Evolutionary conservation across 257 asterid species (phyloP).

Genomic region (Oldenlandia corymbosa): DNA sequence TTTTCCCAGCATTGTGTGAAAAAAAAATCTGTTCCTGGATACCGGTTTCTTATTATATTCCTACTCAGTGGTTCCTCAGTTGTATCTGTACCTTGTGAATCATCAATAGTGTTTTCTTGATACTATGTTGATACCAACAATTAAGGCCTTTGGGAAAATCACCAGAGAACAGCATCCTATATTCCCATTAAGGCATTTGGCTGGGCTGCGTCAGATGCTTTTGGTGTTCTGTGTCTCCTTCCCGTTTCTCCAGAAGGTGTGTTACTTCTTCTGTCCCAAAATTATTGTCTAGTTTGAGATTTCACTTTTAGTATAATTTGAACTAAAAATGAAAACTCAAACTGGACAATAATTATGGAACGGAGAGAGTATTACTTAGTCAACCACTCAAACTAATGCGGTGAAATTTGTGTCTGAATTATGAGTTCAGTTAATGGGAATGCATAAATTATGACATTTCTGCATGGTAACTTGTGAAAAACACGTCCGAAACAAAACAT

Average conservation of each 20-base stretch:
- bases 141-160: constrained; percentile 7
- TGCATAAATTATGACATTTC: not conserved
- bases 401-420: too few relatives aligned
- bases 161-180: constrained; percentile 7
- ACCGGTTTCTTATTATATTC: not conserved
- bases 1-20: not conserved
- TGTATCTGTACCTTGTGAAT: not conserved
- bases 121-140: not conserved
- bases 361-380: too few relatives aligned
- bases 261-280: not conserved
- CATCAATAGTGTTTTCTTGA: not conserved
- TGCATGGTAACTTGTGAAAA: constrained; percentile 32
- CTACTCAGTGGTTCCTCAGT: not conserved
- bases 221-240: constrained; percentile 19
- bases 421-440: not conserved
- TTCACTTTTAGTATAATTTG: too few relatives aligned
- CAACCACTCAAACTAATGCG: too few relatives aligned
- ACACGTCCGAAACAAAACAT: constrained; percentile 34
- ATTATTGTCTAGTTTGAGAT: too few relatives aligned
- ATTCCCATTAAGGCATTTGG: constrained; percentile 20
- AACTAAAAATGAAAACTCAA: too few relatives aligned
- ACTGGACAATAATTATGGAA: too few relatives aligned
- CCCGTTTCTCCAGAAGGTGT: constrained; percentile 16
- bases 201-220: constrained; percentile 17
- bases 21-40: not conserved